These are phyloP conservation scores for Onygenales sp. DNA, from an alignment of 2,329 filamentous ascomycete genomes.

Conservation along the genomic window DNA sequence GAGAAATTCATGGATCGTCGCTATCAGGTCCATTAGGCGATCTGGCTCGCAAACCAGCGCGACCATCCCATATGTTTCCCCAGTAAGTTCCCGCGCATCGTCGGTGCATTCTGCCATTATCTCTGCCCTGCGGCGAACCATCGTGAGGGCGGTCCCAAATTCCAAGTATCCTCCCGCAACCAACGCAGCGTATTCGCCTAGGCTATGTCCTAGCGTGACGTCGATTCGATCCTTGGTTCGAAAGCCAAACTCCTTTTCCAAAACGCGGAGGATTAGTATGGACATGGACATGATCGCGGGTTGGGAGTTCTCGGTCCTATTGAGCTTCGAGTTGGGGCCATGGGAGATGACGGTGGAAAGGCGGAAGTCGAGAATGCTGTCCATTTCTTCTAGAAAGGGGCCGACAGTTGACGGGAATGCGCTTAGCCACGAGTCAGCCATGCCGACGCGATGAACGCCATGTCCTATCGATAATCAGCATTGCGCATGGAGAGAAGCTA, in stretches of 20 bases:
- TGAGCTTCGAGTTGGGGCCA: conserved; percentile 68
- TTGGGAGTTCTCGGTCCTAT: conserved; percentile 77
- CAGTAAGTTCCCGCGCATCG: conserved; percentile 54
- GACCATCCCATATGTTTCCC: conserved; percentile 88
- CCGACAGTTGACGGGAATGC: conserved; percentile 70
- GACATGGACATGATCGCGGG: conserved; percentile 95
- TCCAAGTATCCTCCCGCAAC: conserved; percentile 72
- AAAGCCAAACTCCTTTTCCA: conserved; percentile 80
- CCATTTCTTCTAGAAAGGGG: conserved; percentile 76
- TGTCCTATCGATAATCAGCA: conserved; percentile 51
- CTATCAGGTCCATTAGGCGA: conserved; percentile 60
- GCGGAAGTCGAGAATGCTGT: conserved; percentile 62
- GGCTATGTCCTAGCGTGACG: conserved; percentile 77
- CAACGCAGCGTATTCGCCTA: conserved; percentile 87
- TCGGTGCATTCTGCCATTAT: conserved; percentile 71
- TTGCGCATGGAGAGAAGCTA: not conserved
- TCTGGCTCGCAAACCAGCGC: conserved; percentile 80
- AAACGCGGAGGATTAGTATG: conserved; percentile 75
- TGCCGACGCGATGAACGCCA: conserved; percentile 80
- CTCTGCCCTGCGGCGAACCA: conserved; percentile 70
- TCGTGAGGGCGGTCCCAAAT: conserved; percentile 65
- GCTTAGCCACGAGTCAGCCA: conserved; percentile 77
- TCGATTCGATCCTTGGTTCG: conserved; percentile 60
- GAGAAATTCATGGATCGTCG: conserved; percentile 69
- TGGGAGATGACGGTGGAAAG: conserved; percentile 70